Evolutionary conservation across 2,329 filamentous ascomycete species (phyloP).

Genomic region (Arthrinium phaeospermum): DNA sequence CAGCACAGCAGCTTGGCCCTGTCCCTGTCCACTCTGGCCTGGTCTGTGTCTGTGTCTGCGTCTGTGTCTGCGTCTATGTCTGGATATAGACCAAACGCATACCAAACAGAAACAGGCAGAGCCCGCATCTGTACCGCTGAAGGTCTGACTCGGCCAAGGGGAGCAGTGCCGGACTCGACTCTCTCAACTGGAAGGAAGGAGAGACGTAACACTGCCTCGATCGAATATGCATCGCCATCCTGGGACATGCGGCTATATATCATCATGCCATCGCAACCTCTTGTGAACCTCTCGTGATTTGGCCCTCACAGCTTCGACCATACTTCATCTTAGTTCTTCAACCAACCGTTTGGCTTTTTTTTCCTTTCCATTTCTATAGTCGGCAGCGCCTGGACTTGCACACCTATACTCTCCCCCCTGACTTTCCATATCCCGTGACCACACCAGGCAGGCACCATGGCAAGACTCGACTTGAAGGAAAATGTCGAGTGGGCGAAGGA

Average conservation of each 20-base stretch:
- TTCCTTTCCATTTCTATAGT: neutral
- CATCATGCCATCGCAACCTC: neutral
- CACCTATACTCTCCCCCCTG: neutral
- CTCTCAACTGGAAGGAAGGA: neutral
- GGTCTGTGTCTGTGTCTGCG: neutral
- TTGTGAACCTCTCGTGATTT: neutral
- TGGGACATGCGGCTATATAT: neutral
- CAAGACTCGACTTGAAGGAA: slow-evolving; percentile 16
- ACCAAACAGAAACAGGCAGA: neutral
- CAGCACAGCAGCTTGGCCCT: neutral
- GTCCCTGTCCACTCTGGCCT: neutral
- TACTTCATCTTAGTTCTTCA: too few relatives aligned
- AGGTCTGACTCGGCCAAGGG: neutral
- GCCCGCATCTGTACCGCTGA: neutral
- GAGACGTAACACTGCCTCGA: neutral
- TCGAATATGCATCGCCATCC: neutral
- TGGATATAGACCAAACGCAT: neutral
- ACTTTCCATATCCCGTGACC: neutral
- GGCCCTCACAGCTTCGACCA: neutral
- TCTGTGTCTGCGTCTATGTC: neutral
- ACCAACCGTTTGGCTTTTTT: neutral
- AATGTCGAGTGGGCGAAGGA: slow-evolving; percentile 33
- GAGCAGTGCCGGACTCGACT: neutral
- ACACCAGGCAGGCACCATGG: neutral
- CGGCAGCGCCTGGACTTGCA: neutral